These are phyloP conservation scores for Phytophthora niederhauseri DNA, from an alignment of 352 stramenopile species.

Conservation along the genomic window DNA sequence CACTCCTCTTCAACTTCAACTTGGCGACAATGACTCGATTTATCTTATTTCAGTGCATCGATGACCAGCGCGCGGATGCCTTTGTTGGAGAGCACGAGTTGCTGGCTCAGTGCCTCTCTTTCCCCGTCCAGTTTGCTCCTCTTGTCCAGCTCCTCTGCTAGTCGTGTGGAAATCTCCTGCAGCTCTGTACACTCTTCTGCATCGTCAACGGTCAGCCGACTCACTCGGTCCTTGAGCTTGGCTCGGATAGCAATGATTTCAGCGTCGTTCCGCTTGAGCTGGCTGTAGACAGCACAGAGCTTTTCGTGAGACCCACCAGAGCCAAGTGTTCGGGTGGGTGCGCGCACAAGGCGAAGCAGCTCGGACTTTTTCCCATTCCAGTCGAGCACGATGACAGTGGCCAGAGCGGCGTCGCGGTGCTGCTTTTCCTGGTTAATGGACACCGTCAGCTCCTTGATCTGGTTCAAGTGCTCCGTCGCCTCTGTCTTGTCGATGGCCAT, in stretches of 20 bases:
- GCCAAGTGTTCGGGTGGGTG: neutral
- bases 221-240: neutral
- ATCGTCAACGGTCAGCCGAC: neutral
- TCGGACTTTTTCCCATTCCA: neutral
- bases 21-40: neutral
- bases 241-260: neutral
- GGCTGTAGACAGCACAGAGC: neutral
- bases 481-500: neutral
- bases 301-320: neutral
- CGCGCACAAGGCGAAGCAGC: neutral
- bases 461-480: neutral
- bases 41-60: neutral
- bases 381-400: neutral
- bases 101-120: neutral
- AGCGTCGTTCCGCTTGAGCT: neutral
- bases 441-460: neutral
- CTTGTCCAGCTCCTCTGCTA: neutral
- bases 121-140: neutral
- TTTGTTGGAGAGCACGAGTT: neutral
- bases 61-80: neutral
- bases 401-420: neutral
- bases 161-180: neutral
- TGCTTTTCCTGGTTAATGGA: neutral
- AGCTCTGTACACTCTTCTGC: neutral
- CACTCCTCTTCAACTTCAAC: constrained; percentile 8